Percentiles rank a stretch among this genome's conserved stretches.
Conservation (phyloP, 345 rosid species). For the Raphanus sativus region DNA sequence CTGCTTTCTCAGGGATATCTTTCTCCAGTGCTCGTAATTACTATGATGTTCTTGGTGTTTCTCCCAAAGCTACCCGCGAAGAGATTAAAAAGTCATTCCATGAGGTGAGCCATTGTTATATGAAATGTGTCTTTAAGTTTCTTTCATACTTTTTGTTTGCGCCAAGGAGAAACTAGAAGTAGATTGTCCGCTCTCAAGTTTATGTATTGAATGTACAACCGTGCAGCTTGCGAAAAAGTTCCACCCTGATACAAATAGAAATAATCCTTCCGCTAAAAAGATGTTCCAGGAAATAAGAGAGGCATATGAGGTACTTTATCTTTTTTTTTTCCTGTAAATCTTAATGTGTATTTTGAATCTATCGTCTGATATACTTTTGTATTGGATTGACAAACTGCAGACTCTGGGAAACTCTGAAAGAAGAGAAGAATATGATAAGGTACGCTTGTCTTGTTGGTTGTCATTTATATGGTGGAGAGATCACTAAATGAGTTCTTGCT, state of each 20-base stretch:
- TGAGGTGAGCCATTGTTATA: conserved; percentile 43
- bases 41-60: conserved; percentile 81
- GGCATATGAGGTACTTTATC: conserved; percentile 70
- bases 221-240: conserved; percentile 90
- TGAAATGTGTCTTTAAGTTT: not conserved
- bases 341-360: not conserved
- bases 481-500: conserved; percentile 5
- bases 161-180: not conserved
- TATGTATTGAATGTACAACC: conserved; percentile 5
- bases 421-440: conserved; percentile 75
- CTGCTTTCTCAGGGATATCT: conserved; percentile 42
- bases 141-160: not conserved
- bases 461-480: conserved; percentile 3
- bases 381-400: conserved; percentile 40
- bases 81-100: conserved; percentile 88
- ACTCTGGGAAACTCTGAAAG: conserved; percentile 60
- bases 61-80: conserved; percentile 63
- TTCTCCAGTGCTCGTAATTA: conserved; percentile 48
- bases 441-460: conserved; percentile 25
- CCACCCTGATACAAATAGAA: conserved; percentile 91
- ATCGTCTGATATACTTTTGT: conserved; percentile 10
- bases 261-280: conserved; percentile 79
- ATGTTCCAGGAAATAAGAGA: conserved; percentile 86
- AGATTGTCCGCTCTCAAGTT: not conserved
- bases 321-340: not conserved